Conservation (phyloP, 2,329 filamentous ascomycete species). For the Penicillium sp. region DNA sequence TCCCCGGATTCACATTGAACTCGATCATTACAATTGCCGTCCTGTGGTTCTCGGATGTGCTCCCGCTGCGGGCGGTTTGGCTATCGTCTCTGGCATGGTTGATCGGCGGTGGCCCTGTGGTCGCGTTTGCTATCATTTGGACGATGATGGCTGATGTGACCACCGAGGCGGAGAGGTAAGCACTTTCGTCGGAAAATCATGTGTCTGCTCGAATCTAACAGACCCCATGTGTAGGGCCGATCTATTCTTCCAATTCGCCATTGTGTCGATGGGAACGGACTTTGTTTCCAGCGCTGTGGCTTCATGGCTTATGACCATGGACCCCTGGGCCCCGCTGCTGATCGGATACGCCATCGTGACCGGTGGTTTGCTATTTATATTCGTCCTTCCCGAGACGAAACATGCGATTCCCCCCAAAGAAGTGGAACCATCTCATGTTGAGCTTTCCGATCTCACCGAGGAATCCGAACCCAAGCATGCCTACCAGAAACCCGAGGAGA, state of each 20-base stretch:
- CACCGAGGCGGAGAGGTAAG: slow-evolving; percentile 46
- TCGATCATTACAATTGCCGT: slow-evolving; percentile 35
- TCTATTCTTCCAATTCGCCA: slow-evolving; percentile 45
- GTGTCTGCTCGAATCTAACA: background rate
- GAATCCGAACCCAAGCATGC: slow-evolving; percentile 19
- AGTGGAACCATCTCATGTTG: slow-evolving; percentile 23
- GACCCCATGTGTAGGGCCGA: slow-evolving; percentile 30
- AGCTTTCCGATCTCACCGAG: slow-evolving; percentile 31
- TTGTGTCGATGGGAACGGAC: slow-evolving; percentile 43
- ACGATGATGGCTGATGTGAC: slow-evolving; percentile 57
- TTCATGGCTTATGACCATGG: slow-evolving; percentile 43
- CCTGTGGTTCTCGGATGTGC: slow-evolving; percentile 40
- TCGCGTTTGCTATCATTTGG: slow-evolving; percentile 50
- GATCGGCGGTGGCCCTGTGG: slow-evolving; percentile 51
- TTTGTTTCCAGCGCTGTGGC: slow-evolving; percentile 42
- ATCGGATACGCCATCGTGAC: slow-evolving; percentile 38
- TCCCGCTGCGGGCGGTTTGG: slow-evolving; percentile 53
- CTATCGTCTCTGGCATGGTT: slow-evolving; percentile 49
- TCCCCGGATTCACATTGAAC: slow-evolving; percentile 45
- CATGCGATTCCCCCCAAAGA: slow-evolving; percentile 25
- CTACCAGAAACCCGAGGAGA: slow-evolving; percentile 6
- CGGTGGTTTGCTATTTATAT: slow-evolving; percentile 34
- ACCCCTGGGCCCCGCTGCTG: slow-evolving; percentile 45
- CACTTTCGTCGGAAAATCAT: background rate
- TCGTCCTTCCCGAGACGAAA: slow-evolving; percentile 44